A percentile compares a stretch with the other conserved stretches of the same genome.
Conservation (phyloP, 2,329 filamentous ascomycete genomes). For the Phyllosticta capitalensis region DNA sequence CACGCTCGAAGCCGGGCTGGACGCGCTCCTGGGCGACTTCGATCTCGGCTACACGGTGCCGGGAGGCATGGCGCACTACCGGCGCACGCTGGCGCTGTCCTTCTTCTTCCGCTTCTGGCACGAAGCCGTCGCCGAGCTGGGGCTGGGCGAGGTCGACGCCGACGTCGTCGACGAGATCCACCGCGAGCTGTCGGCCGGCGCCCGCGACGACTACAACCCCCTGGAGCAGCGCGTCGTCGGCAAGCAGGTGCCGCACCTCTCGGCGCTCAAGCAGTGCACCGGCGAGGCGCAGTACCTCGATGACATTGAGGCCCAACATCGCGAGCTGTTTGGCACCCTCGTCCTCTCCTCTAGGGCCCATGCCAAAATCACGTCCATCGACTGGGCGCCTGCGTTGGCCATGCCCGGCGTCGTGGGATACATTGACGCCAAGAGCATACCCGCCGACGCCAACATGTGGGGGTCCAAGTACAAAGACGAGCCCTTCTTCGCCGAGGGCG, state of each 20-base stretch:
- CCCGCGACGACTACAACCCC: slow-evolving; percentile 65
- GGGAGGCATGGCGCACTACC: slow-evolving; percentile 92
- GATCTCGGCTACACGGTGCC: slow-evolving; percentile 79
- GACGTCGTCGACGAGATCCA: slow-evolving; percentile 76
- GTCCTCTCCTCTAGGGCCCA: slow-evolving; percentile 82
- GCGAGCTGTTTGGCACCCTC: slow-evolving; percentile 78
- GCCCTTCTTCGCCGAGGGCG: slow-evolving; percentile 79
- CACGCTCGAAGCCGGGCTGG: slow-evolving; percentile 79
- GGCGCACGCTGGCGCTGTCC: slow-evolving; percentile 76
- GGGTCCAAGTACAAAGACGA: slow-evolving; percentile 76
- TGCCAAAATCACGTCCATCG: slow-evolving; percentile 72
- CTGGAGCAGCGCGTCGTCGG: slow-evolving; percentile 77
- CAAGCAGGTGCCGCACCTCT: slow-evolving; percentile 74
- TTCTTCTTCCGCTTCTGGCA: slow-evolving; percentile 99
- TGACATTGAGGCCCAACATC: slow-evolving; percentile 74
- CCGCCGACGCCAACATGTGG: slow-evolving; percentile 77
- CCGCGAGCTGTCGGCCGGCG: slow-evolving; percentile 66
- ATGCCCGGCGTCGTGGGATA: slow-evolving; percentile 78
- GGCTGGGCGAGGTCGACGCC: slow-evolving; percentile 48
- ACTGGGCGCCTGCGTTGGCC: slow-evolving; percentile 66
- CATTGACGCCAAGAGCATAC: slow-evolving; percentile 72
- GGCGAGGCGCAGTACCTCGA: slow-evolving; percentile 94
- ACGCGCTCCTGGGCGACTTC: slow-evolving; percentile 72
- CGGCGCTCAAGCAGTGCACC: slow-evolving; percentile 83
- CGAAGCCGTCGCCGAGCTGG: slow-evolving; percentile 61